phyloP scores from a whole-genome alignment of 1,284 basidiomycete genomes.

The Malassezia furfur region DNA sequence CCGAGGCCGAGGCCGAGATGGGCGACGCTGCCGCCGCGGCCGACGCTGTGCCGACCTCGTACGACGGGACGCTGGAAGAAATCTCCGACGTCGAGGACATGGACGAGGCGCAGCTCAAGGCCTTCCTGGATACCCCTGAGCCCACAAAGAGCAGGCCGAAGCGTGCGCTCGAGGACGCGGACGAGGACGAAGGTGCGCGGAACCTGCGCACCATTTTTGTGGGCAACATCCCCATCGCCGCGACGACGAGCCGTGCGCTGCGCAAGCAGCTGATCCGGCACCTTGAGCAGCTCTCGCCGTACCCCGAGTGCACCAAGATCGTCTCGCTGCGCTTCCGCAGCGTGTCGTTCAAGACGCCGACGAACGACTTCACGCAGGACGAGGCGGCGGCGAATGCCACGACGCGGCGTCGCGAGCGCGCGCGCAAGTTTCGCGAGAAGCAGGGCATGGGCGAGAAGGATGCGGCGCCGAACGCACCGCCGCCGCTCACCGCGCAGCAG shows the following conservation, averaged over 20 bases:
- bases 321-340: slow-evolving; percentile 46
- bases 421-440: slow-evolving; percentile 59
- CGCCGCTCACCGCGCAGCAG: slow-evolving; percentile 67
- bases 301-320: slow-evolving; percentile 27
- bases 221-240: slow-evolving; percentile 75
- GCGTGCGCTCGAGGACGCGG: slow-evolving; percentile 30
- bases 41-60: neutral
- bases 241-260: slow-evolving; percentile 61
- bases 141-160: slow-evolving; percentile 10
- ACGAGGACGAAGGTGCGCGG: slow-evolving; percentile 47
- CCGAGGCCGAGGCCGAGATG: neutral
- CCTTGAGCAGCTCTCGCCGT: slow-evolving; percentile 39
- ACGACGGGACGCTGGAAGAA: neutral
- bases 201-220: slow-evolving; percentile 80
- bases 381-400: slow-evolving; percentile 41
- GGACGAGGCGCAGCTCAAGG: slow-evolving; percentile 1
- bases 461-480: slow-evolving; percentile 31
- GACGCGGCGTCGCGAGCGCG: slow-evolving; percentile 50
- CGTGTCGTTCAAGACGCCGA: slow-evolving; percentile 36
- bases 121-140: slow-evolving; percentile 10
- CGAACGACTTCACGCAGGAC: slow-evolving; percentile 32
- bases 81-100: slow-evolving; percentile 5
- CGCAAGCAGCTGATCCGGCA: slow-evolving; percentile 48
- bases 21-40: neutral
- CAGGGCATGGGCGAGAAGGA: slow-evolving; percentile 37